A percentile compares a stretch with the other conserved stretches of the same genome.
phyloP scores from a whole-genome alignment of 1,284 basidiomycete species.

The Ustilago curta region DNA sequence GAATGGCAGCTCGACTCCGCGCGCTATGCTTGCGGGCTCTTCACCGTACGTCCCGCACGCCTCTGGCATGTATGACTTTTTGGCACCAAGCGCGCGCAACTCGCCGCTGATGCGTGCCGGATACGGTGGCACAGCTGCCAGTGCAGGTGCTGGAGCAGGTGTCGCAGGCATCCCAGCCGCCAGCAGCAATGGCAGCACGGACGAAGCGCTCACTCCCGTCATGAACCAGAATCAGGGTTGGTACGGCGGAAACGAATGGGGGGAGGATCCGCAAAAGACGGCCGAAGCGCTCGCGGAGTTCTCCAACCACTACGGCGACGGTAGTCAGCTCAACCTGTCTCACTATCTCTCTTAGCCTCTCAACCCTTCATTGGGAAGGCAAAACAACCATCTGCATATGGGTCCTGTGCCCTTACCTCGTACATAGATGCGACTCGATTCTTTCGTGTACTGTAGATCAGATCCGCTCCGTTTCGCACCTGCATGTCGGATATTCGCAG shows the following conservation, averaged over 20 bases:
- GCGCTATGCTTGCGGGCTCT: conserved; percentile 27
- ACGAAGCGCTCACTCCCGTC: conserved; percentile 48
- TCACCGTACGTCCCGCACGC: conserved; percentile 48
- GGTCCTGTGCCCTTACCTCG: not conserved
- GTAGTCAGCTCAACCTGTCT: conserved; percentile 37
- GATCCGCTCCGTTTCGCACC: not conserved
- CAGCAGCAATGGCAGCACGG: conserved; percentile 50
- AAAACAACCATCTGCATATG: not conserved
- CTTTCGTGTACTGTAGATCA: not conserved
- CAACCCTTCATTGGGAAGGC: not conserved
- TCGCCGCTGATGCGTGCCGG: conserved; percentile 43
- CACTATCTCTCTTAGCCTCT: conserved; percentile 33
- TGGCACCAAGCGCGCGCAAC: conserved; percentile 48
- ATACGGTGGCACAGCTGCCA: conserved; percentile 2
- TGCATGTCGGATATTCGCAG: not conserved
- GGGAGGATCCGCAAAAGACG: conserved; percentile 53
- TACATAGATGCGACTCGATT: conserved; percentile 1
- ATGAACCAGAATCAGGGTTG: conserved; percentile 47
- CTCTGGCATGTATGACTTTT: conserved; percentile 48
- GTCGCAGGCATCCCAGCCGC: conserved; percentile 19
- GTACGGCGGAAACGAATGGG: conserved; percentile 48
- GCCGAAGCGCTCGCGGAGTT: conserved; percentile 50
- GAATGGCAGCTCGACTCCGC: conserved; percentile 43
- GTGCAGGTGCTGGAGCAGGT: not conserved
- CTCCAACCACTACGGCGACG: conserved; percentile 41